Conservation (phyloP, 768 basidiomycete species). For the Lactarius hatsudake region DNA sequence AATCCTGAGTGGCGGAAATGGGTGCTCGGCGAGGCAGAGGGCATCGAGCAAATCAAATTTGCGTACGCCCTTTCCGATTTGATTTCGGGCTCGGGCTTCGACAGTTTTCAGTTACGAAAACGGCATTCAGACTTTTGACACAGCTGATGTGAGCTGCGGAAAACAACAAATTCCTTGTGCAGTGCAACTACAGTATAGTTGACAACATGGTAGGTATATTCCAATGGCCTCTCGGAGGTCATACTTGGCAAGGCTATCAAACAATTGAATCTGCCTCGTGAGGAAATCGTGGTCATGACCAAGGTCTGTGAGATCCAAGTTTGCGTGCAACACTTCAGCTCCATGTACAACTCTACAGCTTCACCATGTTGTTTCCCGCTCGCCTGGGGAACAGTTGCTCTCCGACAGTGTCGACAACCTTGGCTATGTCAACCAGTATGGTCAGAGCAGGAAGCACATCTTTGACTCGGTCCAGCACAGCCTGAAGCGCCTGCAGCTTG, state of each 20-base stretch:
- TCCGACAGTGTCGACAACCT: slow-evolving; percentile 25
- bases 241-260: slow-evolving; percentile 50
- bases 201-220: slow-evolving; percentile 31
- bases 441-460: slow-evolving; percentile 49
- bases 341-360: slow-evolving; percentile 9
- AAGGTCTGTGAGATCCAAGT: slow-evolving; percentile 34
- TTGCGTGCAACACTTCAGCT: background rate
- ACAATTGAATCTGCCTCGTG: slow-evolving; percentile 43
- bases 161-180: background rate
- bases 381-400: background rate
- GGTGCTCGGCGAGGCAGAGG: slow-evolving; percentile 39
- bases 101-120: slow-evolving; percentile 36
- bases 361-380: background rate
- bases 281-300: slow-evolving; percentile 50
- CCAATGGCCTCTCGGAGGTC: slow-evolving; percentile 42
- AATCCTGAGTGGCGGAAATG: slow-evolving; percentile 36
- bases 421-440: slow-evolving; percentile 41
- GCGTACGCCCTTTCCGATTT: slow-evolving; percentile 35
- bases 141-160: slow-evolving; percentile 32
- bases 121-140: slow-evolving; percentile 44
- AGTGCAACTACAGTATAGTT: background rate
- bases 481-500: slow-evolving; percentile 61
- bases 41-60: slow-evolving; percentile 41
- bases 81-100: background rate
- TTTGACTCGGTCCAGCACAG: slow-evolving; percentile 57